Conservation (phyloP, 2,329 filamentous ascomycete species). For the Diaporthe batatas region DNA sequence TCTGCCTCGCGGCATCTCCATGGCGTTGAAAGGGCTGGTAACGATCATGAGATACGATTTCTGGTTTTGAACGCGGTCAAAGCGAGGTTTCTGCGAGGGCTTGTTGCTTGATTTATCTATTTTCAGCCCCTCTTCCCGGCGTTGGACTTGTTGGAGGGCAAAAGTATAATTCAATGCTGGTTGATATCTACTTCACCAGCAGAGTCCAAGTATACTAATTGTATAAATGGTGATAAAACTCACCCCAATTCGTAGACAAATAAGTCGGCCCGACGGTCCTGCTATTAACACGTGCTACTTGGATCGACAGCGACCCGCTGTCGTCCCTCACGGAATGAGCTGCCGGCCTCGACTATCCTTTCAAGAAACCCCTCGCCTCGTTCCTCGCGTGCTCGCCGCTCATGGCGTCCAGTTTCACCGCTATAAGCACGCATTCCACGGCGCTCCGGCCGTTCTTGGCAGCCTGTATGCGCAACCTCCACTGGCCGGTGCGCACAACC, state of each 20-base stretch:
- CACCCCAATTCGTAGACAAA: not conserved
- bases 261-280: not conserved
- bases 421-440: conserved; percentile 79
- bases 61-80: conserved; percentile 1
- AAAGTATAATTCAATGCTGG: conserved; percentile 27
- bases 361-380: conserved; percentile 72
- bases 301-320: not conserved
- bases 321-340: not conserved
- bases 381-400: conserved; percentile 77
- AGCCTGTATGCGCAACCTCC: conserved; percentile 76
- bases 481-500: conserved; percentile 78
- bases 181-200: not conserved
- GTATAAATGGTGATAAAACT: not conserved
- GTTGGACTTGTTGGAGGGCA: not conserved
- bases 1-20: conserved; percentile 34
- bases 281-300: not conserved
- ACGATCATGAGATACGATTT: conserved; percentile 32
- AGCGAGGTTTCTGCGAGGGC: conserved; percentile 17
- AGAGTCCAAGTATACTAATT: not conserved
- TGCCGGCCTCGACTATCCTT: conserved; percentile 10
- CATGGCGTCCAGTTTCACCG: conserved; percentile 81
- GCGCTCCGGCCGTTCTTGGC: conserved; percentile 62
- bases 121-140: not conserved
- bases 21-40: conserved; percentile 36
- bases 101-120: not conserved